phyloP scores from a whole-genome alignment of 2,329 filamentous ascomycete genomes.

The Colletotrichum eleusines region DNA sequence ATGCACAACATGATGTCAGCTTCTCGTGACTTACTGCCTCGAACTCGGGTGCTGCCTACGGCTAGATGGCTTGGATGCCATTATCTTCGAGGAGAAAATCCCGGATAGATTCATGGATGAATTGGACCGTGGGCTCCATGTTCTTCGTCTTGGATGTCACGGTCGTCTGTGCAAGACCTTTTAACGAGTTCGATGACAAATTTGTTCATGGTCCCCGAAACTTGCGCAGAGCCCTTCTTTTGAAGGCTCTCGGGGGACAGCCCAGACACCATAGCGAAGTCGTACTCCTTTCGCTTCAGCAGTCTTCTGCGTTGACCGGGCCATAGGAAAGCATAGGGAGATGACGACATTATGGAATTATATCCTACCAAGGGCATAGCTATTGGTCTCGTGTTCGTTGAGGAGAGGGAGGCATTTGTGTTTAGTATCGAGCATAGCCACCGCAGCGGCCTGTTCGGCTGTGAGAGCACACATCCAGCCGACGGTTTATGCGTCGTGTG shows the following conservation, averaged over 20 bases:
- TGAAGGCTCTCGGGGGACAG: constrained; percentile 40
- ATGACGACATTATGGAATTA: constrained; percentile 29
- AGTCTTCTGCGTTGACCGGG: constrained; percentile 46
- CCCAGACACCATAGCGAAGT: constrained; percentile 52
- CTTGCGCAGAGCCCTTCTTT: constrained; percentile 40
- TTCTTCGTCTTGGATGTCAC: constrained; percentile 41
- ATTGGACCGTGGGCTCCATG: constrained; percentile 53
- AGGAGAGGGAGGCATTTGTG: constrained; percentile 10
- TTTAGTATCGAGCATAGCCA: constrained; percentile 41
- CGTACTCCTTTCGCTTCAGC: constrained; percentile 53
- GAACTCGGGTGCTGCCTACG: background rate
- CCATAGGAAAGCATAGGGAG: constrained; percentile 28
- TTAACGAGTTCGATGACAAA: constrained; percentile 57
- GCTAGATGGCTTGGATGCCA: constrained; percentile 4
- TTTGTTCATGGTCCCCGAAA: constrained; percentile 44
- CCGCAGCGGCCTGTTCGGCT: constrained; percentile 40
- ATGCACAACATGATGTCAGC: background rate
- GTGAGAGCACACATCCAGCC: constrained; percentile 44
- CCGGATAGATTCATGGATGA: constrained; percentile 61
- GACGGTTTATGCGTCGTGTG: constrained; percentile 39
- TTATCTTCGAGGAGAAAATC: constrained; percentile 53
- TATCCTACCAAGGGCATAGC: constrained; percentile 5
- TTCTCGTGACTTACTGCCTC: background rate
- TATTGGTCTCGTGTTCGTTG: constrained; percentile 15
- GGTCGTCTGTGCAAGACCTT: constrained; percentile 59